Evolutionary conservation across 176 grass and related monocot genomes (phyloP).

Genomic region (Tuctoria greenei): DNA sequence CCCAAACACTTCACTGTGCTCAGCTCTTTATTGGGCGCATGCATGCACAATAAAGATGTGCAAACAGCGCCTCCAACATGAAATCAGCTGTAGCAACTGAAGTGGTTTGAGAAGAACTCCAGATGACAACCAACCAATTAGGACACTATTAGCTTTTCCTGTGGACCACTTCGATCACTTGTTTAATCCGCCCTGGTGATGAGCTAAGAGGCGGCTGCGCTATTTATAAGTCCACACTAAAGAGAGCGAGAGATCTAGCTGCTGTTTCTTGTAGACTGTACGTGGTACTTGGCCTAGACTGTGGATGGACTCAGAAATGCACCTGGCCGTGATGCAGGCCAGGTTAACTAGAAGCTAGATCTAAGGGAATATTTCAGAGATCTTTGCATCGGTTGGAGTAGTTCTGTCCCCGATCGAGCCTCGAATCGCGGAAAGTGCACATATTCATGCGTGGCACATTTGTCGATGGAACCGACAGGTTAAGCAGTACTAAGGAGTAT

Average conservation of each 20-base stretch:
- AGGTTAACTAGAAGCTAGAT: constrained; percentile 34
- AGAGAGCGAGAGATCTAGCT: background rate
- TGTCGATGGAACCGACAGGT: background rate
- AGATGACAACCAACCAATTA: constrained; percentile 42
- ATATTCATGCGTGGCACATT: background rate
- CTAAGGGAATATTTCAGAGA: background rate
- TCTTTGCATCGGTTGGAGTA: background rate
- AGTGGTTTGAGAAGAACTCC: constrained; percentile 44
- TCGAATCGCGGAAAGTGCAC: constrained; percentile 30
- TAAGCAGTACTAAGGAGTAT: background rate
- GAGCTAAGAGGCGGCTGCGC: constrained; percentile 29
- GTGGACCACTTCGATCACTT: constrained; percentile 38
- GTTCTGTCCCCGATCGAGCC: background rate
- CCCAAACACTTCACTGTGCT: constrained; percentile 46
- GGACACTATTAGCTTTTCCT: background rate
- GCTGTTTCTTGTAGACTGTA: constrained; percentile 1
- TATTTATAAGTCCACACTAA: constrained; percentile 57
- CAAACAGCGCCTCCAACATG: background rate
- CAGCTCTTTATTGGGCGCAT: background rate
- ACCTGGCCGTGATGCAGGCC: constrained; percentile 54
- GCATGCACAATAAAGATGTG: background rate
- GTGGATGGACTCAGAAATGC: constrained; percentile 33
- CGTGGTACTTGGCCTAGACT: background rate
- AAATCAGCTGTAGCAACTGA: constrained; percentile 24
- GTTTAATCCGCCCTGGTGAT: constrained; percentile 28